Conservation (phyloP, 192 early-diverging fungal species). For the Linnemannia zychae region DNA sequence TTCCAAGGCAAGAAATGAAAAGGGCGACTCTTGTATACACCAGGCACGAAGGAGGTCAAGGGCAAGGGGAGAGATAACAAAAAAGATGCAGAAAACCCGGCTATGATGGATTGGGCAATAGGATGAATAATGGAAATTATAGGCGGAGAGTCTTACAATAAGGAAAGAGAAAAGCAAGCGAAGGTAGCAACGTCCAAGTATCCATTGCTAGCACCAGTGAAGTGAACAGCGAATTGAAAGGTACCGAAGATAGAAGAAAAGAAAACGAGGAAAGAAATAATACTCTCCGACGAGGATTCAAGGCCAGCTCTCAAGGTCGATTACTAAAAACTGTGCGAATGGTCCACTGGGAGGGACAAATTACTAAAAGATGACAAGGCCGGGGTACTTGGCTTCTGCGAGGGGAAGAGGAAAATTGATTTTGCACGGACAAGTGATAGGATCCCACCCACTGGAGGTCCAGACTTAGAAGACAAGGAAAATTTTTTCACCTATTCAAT, state of each 20-base stretch:
- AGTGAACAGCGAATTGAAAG: not conserved
- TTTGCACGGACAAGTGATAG: not conserved
- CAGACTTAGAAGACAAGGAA: not conserved
- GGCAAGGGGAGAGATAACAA: not conserved
- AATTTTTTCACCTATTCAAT: constrained; percentile 5
- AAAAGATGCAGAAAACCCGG: not conserved
- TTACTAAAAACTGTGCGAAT: constrained; percentile 36
- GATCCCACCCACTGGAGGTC: not conserved
- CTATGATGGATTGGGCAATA: not conserved
- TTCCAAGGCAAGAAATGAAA: not conserved
- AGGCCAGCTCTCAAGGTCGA: not conserved
- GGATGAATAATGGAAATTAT: not conserved
- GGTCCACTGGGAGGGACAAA: constrained; percentile 5
- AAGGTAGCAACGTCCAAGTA: not conserved
- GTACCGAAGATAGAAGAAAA: not conserved
- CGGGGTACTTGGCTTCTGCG: constrained; percentile 11
- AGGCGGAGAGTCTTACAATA: not conserved
- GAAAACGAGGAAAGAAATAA: constrained; percentile 3
- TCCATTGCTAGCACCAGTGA: not conserved
- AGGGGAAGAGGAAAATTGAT: constrained; percentile 1
- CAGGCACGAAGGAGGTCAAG: not conserved
- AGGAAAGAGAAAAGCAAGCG: not conserved
- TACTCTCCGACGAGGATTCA: not conserved
- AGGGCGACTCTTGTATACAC: not conserved
- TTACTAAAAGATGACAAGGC: constrained; percentile 27